phyloP scores from a whole-genome alignment of 2,329 filamentous ascomycete species.

The Leptographium flavum region DNA sequence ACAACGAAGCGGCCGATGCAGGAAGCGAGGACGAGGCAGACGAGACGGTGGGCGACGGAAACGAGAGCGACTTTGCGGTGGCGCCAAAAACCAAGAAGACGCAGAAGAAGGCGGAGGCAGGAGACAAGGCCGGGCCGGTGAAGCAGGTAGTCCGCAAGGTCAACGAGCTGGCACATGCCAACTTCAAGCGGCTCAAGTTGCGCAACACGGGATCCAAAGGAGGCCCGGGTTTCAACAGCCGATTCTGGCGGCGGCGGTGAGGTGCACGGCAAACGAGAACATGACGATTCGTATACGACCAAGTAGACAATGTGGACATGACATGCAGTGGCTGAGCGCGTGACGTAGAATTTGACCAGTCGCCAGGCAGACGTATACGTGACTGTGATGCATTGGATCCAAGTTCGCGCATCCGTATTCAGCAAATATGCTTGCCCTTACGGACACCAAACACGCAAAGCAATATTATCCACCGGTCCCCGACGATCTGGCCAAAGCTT shows the following conservation, averaged over 20 bases:
- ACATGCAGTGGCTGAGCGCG: too few species aligned
- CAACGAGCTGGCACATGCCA: conserved; percentile 48
- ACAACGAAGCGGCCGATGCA: conserved; percentile 22
- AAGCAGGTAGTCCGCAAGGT: conserved; percentile 45
- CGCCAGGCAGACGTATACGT: too few species aligned
- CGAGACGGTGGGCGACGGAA: conserved; percentile 13
- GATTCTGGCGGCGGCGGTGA: conserved; percentile 37
- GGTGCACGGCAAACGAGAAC: background rate
- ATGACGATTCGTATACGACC: too few species aligned
- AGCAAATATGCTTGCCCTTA: too few species aligned
- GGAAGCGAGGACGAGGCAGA: conserved; percentile 27
- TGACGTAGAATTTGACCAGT: too few species aligned
- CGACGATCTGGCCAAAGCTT: too few species aligned
- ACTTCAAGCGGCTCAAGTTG: conserved; percentile 53
- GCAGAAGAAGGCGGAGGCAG: conserved; percentile 18
- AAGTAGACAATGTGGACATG: too few species aligned
- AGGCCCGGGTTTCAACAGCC: conserved; percentile 40
- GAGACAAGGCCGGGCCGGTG: conserved; percentile 16
- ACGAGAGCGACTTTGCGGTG: too few species aligned
- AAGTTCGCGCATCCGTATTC: too few species aligned
- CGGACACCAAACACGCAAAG: too few species aligned
- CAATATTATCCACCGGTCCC: too few species aligned
- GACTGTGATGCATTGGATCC: too few species aligned
- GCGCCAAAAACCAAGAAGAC: conserved; percentile 7
- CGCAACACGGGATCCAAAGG: conserved; percentile 48